Evolutionary conservation across 306 rosid species (phyloP), one percentile per base, ranked within the genome.

Genomic region (Malus sieversii): DNA sequence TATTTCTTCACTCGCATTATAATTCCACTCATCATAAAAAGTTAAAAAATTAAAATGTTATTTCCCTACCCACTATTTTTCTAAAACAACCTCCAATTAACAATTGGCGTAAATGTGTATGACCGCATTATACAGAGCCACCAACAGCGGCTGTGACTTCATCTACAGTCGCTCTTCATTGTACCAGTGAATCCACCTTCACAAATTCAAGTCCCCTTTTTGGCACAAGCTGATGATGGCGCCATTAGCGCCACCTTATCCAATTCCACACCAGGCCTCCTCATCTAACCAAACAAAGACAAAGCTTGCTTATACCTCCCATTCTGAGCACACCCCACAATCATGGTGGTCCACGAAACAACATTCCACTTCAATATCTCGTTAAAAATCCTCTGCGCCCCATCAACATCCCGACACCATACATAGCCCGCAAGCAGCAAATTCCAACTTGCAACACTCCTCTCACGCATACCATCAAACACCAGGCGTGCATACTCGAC

Each of bases 271-370:
- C 16, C 44, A 6, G 88, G 77, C 78, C 85, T 93, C 83, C 87
- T 87, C 95, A 93, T 90, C 85, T 78, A 71, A 77, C 77, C 75
- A 78, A 93, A 89, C 79, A 90, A 78, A 18, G 73, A 84, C 82
- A 88, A 77, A 66, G 94, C 90, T 68, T 77, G 84, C 72, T 70
- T 82, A 18, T 52, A 84, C 75, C 63, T 76, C 62, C 97, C 93
- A 71, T 71, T 84, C 11, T 78, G 87, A 75, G 88, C 88, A 77
- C 78, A 84, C 68, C 92, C 89, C 3, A 89, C 71, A 77, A 90
- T 78, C 91, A 91, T 85, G 48, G 88, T 88, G 5, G 91, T 93
- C 93, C 97, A 88, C 15, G 96, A 86, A 55, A 79, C 87, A 71
- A 81, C 86, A 84, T 91, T 91, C 79, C 87, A 84, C 73, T 67